Conservation (phyloP, 805 yeast genomes). For the Sugiyamaella smithiae region DNA sequence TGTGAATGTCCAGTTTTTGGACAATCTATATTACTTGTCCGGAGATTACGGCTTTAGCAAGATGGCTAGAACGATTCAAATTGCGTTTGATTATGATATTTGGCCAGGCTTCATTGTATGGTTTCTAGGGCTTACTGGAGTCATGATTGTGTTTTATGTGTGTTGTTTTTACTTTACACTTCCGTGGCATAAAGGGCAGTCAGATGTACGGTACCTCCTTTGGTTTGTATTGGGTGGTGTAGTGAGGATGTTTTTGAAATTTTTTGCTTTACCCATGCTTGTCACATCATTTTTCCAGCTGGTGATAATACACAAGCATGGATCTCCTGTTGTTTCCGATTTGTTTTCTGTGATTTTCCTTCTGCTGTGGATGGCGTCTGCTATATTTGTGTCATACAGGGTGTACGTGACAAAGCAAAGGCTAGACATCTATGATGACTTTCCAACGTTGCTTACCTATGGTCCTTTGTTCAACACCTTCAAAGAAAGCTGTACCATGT, state of each 20-base stretch:
- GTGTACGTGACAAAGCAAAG: constrained; percentile 17
- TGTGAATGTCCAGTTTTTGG: constrained; percentile 9
- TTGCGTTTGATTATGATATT: constrained; percentile 28
- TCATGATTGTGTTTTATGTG: constrained; percentile 13
- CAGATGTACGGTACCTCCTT: not conserved
- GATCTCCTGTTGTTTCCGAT: constrained; percentile 24
- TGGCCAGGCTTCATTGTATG: constrained; percentile 37
- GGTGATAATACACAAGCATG: constrained; percentile 19
- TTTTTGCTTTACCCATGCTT: constrained; percentile 32
- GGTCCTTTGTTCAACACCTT: constrained; percentile 36
- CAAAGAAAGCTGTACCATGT: constrained; percentile 23
- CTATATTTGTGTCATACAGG: constrained; percentile 16
- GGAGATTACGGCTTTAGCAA: constrained; percentile 24
- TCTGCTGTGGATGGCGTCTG: constrained; percentile 26
- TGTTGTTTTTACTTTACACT: not conserved
- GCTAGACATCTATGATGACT: constrained; percentile 28
- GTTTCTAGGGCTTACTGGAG: constrained; percentile 27
- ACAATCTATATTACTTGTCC: constrained; percentile 12
- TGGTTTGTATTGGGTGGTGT: constrained; percentile 30
- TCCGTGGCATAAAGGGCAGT: constrained; percentile 18
- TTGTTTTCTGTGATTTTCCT: constrained; percentile 30
- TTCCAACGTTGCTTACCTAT: constrained; percentile 26
- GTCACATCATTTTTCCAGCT: constrained; percentile 32
- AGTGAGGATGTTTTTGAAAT: constrained; percentile 27
- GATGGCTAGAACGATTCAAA: constrained; percentile 26